Evolutionary conservation across 2,329 filamentous ascomycete genomes (phyloP).

Genomic region (Talaromyces sp.): DNA sequence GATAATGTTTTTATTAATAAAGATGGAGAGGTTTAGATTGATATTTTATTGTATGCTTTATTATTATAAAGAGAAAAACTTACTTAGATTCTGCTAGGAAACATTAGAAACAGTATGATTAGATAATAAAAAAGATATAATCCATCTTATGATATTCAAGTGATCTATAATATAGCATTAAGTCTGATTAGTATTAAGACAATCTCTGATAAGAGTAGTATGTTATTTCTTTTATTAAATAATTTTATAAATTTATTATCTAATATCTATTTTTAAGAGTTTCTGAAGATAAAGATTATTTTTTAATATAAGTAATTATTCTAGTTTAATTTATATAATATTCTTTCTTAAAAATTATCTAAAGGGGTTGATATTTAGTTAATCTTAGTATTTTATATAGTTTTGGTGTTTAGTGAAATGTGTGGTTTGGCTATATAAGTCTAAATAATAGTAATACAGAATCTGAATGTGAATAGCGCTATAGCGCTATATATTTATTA

Average conservation of each 20-base stretch:
- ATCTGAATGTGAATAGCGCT: not conserved
- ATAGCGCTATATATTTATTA: too few relatives aligned
- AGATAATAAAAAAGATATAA: too few relatives aligned
- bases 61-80: too few relatives aligned
- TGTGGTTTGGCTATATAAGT: not conserved
- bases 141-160: too few relatives aligned
- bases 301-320: not conserved
- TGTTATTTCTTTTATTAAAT: not conserved
- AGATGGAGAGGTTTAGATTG: too few relatives aligned
- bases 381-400: not conserved
- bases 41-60: too few relatives aligned
- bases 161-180: too few relatives aligned
- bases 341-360: not conserved
- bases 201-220: not conserved
- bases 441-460: not conserved
- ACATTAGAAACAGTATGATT: too few relatives aligned
- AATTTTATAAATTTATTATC: not conserved
- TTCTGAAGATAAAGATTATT: not conserved
- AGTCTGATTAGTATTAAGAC: too few relatives aligned
- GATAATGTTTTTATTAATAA: too few relatives aligned
- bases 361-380: not conserved
- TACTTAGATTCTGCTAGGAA: too few relatives aligned
- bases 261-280: not conserved
- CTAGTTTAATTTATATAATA: not conserved
- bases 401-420: not conserved